Evolutionary conservation across 108 stramenopile genomes (phyloP).

Genomic region (Pseudonitzschia pungens): DNA sequence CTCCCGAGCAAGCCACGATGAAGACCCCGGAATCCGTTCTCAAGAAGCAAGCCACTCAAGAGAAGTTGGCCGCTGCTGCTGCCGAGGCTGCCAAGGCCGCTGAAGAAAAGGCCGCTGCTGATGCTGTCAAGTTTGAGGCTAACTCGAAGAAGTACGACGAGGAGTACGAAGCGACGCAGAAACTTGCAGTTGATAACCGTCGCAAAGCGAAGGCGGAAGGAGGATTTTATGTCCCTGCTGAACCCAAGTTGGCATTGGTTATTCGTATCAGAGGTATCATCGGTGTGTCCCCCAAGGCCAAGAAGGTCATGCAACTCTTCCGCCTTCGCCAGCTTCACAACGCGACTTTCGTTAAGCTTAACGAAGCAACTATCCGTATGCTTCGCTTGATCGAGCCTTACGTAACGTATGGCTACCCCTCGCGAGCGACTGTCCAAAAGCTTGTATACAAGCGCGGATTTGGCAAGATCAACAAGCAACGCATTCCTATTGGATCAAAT

Average conservation of each 20-base stretch:
- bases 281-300: constrained; percentile 99
- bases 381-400: constrained; percentile 99
- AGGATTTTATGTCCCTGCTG: constrained; percentile 95
- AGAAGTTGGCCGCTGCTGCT: constrained; percentile 77
- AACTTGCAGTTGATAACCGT: constrained; percentile 89
- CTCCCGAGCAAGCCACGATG: constrained; percentile 26
- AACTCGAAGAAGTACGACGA: constrained; percentile 93
- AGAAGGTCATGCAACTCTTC: constrained; percentile 99
- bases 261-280: constrained; percentile 99
- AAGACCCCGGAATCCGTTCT: constrained; percentile 96
- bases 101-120: constrained; percentile 73
- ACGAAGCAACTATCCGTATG: constrained; percentile 99
- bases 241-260: constrained; percentile 96
- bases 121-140: constrained; percentile 78
- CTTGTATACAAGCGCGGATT: constrained; percentile 99
- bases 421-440: constrained; percentile 92
- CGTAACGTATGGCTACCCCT: constrained; percentile 98
- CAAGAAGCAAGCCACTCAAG: constrained; percentile 96
- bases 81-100: constrained; percentile 77
- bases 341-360: constrained; percentile 97
- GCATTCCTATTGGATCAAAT: constrained; percentile 96
- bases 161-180: constrained; percentile 89
- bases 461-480: constrained; percentile 97
- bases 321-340: constrained; percentile 99
- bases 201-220: constrained; percentile 95